Percentiles rank a stretch among this genome's conserved stretches.
Conservation (phyloP, 148 eudicot species). For the Fallopia convolvulus region DNA sequence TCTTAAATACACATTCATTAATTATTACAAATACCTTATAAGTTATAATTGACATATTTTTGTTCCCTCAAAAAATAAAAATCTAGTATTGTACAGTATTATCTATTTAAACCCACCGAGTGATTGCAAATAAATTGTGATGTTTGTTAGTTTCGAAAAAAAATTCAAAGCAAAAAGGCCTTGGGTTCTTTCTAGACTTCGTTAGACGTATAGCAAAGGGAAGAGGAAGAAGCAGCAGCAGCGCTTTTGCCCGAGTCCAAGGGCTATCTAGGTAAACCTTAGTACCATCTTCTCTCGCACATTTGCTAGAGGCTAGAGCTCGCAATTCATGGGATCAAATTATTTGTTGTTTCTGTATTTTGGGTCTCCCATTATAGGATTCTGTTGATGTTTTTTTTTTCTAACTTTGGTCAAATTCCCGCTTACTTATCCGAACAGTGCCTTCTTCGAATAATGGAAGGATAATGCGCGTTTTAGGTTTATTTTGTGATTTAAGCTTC, state of each 20-base stretch:
- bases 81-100: too few species aligned
- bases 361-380: neutral
- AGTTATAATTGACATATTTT: too few species aligned
- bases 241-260: neutral
- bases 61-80: too few species aligned
- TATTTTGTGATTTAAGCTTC: neutral
- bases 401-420: neutral
- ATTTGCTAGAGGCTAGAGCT: neutral
- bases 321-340: neutral
- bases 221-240: neutral
- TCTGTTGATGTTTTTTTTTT: neutral
- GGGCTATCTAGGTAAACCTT: slow-evolving; percentile 1
- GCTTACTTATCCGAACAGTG: neutral
- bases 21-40: too few species aligned
- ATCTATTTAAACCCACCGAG: too few species aligned
- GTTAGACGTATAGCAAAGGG: neutral
- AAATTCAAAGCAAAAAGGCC: neutral
- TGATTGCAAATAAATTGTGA: too few species aligned
- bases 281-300: neutral
- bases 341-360: neutral
- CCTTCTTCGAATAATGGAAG: neutral
- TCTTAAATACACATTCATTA: too few species aligned
- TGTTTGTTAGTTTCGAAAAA: neutral
- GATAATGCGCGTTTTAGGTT: neutral
- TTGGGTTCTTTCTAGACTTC: neutral